phyloP scores from a whole-genome alignment of 176 grass and related monocot species.

The Tillandsia leiboldiana region DNA sequence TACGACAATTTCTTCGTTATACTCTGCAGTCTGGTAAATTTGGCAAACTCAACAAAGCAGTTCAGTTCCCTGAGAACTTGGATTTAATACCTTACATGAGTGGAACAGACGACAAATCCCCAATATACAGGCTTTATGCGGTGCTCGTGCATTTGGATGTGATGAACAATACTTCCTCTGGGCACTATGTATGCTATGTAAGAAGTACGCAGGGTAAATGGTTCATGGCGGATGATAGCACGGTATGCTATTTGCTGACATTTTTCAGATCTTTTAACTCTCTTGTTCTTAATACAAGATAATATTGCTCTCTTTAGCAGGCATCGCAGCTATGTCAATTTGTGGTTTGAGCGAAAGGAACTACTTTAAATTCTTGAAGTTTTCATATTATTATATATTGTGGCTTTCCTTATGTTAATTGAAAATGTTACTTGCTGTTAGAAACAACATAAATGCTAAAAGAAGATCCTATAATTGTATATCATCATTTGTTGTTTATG shows the following conservation, averaged over 20 bases:
- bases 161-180: conserved; percentile 24
- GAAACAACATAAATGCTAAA: no score
- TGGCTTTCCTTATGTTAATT: no score
- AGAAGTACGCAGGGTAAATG: conserved; percentile 21
- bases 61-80: conserved; percentile 18
- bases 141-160: conserved; percentile 26
- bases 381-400: no score
- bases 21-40: conserved; percentile 21
- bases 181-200: conserved; percentile 27
- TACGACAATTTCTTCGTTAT: conserved; percentile 1
- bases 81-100: conserved; percentile 25
- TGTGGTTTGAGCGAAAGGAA: no score
- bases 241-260: conserved; percentile 5
- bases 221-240: conserved; percentile 19
- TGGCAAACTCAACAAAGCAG: conserved; percentile 29
- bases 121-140: conserved; percentile 19
- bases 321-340: neutral
- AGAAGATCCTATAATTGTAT: no score
- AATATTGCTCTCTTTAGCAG: neutral
- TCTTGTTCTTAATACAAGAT: neutral
- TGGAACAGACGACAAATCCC: conserved; percentile 6
- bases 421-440: no score
- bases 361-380: no score
- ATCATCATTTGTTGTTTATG: neutral
- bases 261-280: neutral